phyloP scores from a whole-genome alignment of 805 yeast species.

The Kodamaea neixiangensis region DNA sequence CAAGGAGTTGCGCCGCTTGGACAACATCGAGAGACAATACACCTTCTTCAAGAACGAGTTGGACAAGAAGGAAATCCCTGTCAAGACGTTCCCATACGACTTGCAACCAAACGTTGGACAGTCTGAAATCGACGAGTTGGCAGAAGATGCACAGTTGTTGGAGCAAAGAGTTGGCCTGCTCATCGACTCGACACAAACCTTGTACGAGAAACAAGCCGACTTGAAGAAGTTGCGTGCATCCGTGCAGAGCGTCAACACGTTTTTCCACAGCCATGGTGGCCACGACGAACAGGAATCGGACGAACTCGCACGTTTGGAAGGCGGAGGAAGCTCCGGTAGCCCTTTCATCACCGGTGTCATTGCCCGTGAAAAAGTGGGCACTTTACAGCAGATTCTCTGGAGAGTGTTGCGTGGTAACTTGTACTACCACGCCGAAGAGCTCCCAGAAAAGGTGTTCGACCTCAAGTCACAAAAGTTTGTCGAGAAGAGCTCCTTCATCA shows the following conservation, averaged over 20 bases:
- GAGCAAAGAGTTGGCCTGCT: conserved; percentile 77
- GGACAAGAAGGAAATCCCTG: conserved; percentile 46
- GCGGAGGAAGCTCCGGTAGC: conserved; percentile 26
- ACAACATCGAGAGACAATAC: conserved; percentile 84
- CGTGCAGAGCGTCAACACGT: conserved; percentile 37
- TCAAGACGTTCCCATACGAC: conserved; percentile 38
- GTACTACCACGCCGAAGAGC: conserved; percentile 71
- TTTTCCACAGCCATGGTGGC: conserved; percentile 23
- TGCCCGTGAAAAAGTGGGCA: conserved; percentile 63
- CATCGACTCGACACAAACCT: conserved; percentile 63
- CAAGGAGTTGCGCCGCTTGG: conserved; percentile 78
- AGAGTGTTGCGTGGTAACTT: conserved; percentile 91
- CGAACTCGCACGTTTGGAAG: conserved; percentile 39
- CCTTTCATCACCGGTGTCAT: conserved; percentile 79
- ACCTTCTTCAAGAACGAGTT: conserved; percentile 48
- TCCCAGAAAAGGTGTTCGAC: conserved; percentile 69
- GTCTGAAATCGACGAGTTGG: conserved; percentile 71
- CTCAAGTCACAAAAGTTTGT: conserved; percentile 54
- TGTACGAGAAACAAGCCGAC: conserved; percentile 62
- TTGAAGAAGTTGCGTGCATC: conserved; percentile 69
- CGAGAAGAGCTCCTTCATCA: conserved; percentile 79
- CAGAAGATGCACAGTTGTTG: conserved; percentile 59
- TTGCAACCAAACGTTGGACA: conserved; percentile 37
- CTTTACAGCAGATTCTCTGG: conserved; percentile 85
- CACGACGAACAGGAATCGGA: conserved; percentile 33